phyloP scores from a whole-genome alignment of 225 moss, liverwort and hornwort genomes.

The Bryoerythrophyllum caledonicum region DNA sequence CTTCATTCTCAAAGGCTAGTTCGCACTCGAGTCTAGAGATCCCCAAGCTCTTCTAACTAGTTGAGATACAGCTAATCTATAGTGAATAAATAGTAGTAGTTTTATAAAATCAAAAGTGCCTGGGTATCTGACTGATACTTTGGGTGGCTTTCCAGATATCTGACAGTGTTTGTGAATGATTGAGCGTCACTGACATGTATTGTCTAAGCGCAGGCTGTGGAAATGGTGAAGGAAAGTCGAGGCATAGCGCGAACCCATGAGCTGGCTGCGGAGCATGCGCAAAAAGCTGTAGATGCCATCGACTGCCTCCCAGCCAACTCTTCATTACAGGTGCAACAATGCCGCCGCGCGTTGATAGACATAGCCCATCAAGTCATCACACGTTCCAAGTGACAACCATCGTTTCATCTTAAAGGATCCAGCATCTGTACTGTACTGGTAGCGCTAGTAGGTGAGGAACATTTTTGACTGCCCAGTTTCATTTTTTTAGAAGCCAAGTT shows the following conservation, averaged over 20 bases:
- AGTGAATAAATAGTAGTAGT: no score
- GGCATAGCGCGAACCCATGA: constrained; percentile 76
- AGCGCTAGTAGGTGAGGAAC: constrained; percentile 24
- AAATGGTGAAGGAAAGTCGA: constrained; percentile 79
- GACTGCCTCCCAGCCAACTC: constrained; percentile 57
- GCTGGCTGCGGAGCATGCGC: constrained; percentile 79
- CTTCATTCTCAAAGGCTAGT: no score
- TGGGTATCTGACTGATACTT: no score
- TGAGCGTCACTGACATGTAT: not conserved
- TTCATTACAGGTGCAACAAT: constrained; percentile 63
- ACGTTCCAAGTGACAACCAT: constrained; percentile 61
- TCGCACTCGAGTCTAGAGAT: no score
- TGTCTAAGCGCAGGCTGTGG: constrained; percentile 66
- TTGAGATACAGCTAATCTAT: no score
- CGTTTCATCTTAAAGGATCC: constrained; percentile 1
- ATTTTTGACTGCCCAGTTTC: constrained; percentile 19
- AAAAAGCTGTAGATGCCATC: constrained; percentile 72
- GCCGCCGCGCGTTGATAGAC: constrained; percentile 80
- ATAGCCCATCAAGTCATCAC: constrained; percentile 72
- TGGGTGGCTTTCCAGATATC: no score
- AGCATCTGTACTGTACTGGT: constrained; percentile 18
- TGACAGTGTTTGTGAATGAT: not conserved
- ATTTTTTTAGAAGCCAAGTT: not conserved
- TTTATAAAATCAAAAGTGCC: no score
- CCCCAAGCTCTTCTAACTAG: no score